These are phyloP conservation scores for Hypoxylon sp. DNA, from an alignment of 2,329 filamentous ascomycete genomes.

Conservation along the genomic window DNA sequence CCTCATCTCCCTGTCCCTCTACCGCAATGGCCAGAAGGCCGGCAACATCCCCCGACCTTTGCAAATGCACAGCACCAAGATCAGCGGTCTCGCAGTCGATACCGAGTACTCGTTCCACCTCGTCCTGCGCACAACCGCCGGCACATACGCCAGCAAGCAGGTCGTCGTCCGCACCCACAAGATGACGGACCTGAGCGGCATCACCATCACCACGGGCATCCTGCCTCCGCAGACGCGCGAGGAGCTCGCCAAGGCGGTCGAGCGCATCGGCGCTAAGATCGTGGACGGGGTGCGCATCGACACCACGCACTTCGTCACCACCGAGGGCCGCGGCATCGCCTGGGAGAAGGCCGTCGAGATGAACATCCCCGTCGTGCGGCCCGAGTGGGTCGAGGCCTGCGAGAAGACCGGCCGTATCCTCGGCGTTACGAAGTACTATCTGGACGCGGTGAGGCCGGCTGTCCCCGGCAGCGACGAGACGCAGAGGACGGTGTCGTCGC, in stretches of 20 bases:
- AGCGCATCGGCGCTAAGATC: conserved; percentile 92
- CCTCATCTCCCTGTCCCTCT: conserved; percentile 88
- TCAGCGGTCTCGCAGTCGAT: conserved; percentile 94
- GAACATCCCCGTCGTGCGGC: conserved; percentile 96
- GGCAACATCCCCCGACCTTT: conserved; percentile 91
- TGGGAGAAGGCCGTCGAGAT: conserved; percentile 99
- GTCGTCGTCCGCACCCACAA: conserved; percentile 93
- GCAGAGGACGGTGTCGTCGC: conserved; percentile 29
- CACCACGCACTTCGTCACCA: conserved; percentile 98
- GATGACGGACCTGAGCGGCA: conserved; percentile 96
- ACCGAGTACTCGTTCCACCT: conserved; percentile 97
- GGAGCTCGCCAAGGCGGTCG: conserved; percentile 80
- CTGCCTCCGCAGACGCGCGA: conserved; percentile 82
- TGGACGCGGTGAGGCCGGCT: conserved; percentile 78
- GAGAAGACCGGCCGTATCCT: conserved; percentile 93
- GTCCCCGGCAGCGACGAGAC: conserved; percentile 56
- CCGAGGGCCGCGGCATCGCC: conserved; percentile 86
- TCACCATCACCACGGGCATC: conserved; percentile 93
- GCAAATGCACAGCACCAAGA: conserved; percentile 95
- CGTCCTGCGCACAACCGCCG: conserved; percentile 90
- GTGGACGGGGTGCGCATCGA: conserved; percentile 94
- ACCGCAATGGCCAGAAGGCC: conserved; percentile 96
- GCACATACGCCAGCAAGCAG: conserved; percentile 87
- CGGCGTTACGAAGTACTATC: conserved; percentile 94
- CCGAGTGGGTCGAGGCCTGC: conserved; percentile 98